Conservation (phyloP, 2,329 filamentous ascomycete species). For the Lasiodiplodia sp. region DNA sequence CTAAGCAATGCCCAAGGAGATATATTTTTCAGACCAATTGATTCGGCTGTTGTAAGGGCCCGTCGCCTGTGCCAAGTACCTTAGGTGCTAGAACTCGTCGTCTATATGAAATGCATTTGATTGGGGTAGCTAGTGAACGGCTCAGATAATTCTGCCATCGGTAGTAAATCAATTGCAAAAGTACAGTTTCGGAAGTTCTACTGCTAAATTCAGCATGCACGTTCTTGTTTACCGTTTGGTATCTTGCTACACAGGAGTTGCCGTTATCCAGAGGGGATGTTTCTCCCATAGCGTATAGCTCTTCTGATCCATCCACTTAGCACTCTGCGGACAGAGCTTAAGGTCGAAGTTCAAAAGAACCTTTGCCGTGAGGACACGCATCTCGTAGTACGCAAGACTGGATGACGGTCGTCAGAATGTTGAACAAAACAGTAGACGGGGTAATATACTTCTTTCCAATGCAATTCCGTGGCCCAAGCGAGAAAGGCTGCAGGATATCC, state of each 20-base stretch:
- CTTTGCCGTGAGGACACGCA: constrained; percentile 49
- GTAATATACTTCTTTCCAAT: background rate
- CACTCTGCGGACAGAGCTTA: constrained; percentile 42
- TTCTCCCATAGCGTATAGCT: constrained; percentile 49
- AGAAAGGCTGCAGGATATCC: background rate
- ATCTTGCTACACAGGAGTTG: background rate
- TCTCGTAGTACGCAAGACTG: constrained; percentile 47
- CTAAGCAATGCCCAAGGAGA: too few species aligned
- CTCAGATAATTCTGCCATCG: too few species aligned
- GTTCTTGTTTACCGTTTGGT: too few species aligned
- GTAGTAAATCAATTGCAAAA: too few species aligned
- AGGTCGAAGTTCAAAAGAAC: constrained; percentile 49
- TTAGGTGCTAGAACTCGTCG: accelerated
- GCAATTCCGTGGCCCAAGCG: too few species aligned
- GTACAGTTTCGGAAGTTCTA: too few species aligned
- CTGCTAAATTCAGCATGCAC: too few species aligned
- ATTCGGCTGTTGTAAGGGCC: too few species aligned
- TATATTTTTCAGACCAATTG: too few species aligned
- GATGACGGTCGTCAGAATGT: constrained; percentile 34
- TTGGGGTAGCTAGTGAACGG: too few species aligned
- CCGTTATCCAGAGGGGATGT: constrained; percentile 32
- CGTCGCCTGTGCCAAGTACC: too few species aligned
- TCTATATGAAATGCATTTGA: too few species aligned
- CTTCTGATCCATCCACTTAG: constrained; percentile 42
- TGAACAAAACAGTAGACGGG: constrained; percentile 9